Conservation (phyloP, 192 early-diverging fungal species). For the Backusella tuberculispora region DNA sequence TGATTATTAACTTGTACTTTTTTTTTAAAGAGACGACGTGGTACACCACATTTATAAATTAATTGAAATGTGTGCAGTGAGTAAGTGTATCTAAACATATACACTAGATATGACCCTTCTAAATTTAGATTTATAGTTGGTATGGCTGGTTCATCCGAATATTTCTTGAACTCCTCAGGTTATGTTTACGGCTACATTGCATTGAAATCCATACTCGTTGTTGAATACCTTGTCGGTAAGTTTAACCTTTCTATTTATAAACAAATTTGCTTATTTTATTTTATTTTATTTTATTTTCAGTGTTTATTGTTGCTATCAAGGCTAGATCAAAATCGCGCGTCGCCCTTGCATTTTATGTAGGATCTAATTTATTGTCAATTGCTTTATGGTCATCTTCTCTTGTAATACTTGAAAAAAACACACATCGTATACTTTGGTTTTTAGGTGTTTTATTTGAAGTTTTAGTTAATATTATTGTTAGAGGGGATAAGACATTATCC, state of each 20-base stretch:
- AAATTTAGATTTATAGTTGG: slow-evolving; percentile 32
- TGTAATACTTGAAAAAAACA: slow-evolving; percentile 31
- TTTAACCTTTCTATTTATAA: background rate
- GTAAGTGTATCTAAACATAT: slow-evolving; percentile 27
- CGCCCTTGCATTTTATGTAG: slow-evolving; percentile 45
- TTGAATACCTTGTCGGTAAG: slow-evolving; percentile 53
- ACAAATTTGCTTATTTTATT: background rate
- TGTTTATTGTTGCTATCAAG: slow-evolving; percentile 32
- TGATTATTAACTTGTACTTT: slow-evolving; percentile 21
- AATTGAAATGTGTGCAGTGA: slow-evolving; percentile 44
- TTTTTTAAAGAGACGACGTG: slow-evolving; percentile 40
- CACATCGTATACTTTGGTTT: slow-evolving; percentile 51
- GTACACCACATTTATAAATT: slow-evolving; percentile 41
- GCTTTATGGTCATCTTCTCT: slow-evolving; percentile 48
- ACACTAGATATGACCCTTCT: background rate
- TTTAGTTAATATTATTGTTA: slow-evolving; percentile 42
- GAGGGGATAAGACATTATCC: slow-evolving; percentile 45
- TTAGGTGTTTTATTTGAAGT: slow-evolving; percentile 44
- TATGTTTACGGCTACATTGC: slow-evolving; percentile 48
- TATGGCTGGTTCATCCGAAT: slow-evolving; percentile 49
- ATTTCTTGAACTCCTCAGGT: slow-evolving; percentile 46
- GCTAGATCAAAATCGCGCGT: slow-evolving; percentile 41
- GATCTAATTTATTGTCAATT: slow-evolving; percentile 48
- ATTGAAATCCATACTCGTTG: slow-evolving; percentile 45
- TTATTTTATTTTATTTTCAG: slow-evolving; percentile 6